These are phyloP conservation scores for Metarhizium anisopliae DNA, from an alignment of 2,329 filamentous ascomycete genomes.

Conservation along the genomic window DNA sequence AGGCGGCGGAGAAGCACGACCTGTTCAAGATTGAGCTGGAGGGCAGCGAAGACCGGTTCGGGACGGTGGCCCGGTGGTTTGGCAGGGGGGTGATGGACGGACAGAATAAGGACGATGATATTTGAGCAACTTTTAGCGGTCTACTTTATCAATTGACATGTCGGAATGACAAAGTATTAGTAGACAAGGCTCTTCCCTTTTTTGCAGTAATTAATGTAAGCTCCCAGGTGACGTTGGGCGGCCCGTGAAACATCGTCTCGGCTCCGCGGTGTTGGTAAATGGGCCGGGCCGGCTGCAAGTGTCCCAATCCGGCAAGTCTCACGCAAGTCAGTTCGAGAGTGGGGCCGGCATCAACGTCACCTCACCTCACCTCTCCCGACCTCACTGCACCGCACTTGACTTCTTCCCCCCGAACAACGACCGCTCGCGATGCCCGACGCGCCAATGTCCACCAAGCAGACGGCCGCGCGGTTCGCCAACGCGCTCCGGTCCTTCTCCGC, in stretches of 20 bases:
- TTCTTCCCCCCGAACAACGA: background rate
- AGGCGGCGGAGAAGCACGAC: conserved; percentile 80
- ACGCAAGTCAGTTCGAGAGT: no score
- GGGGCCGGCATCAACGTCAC: no score
- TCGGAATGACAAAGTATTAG: no score
- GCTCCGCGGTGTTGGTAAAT: no score
- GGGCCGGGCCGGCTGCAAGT: no score
- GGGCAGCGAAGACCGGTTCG: conserved; percentile 72
- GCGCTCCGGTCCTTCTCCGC: conserved; percentile 35
- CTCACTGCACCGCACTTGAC: no score
- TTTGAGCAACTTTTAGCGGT: background rate
- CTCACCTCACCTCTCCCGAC: no score
- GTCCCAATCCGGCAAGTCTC: no score
- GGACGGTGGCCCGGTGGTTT: conserved; percentile 91
- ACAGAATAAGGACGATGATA: conserved; percentile 18
- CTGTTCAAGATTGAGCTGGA: conserved; percentile 76
- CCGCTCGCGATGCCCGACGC: background rate
- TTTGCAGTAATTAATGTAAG: no score
- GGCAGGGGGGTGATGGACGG: conserved; percentile 80
- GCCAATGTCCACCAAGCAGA: conserved; percentile 9
- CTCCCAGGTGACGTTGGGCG: no score
- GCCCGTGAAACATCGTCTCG: no score
- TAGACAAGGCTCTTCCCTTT: no score
- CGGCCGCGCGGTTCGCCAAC: conserved; percentile 33
- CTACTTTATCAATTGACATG: background rate